Conservation (phyloP, 1,284 basidiomycete genomes). For the Trichosporon ovoides region DNA sequence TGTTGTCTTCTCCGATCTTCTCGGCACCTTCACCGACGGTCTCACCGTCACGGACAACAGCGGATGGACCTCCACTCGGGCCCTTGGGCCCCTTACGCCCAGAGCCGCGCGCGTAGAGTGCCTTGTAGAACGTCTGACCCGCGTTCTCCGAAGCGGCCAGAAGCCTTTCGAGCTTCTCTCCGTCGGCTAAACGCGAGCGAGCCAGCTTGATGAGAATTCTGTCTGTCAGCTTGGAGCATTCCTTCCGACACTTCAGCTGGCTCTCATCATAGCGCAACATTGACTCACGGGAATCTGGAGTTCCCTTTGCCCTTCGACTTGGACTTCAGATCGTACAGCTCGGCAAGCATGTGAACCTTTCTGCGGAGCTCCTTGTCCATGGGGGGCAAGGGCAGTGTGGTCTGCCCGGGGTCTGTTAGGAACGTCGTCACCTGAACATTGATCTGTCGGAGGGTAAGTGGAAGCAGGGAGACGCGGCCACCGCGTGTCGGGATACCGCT, state of each 20-base stretch:
- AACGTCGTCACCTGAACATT: conserved; percentile 68
- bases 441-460: conserved; percentile 41
- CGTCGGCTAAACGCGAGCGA: conserved; percentile 55
- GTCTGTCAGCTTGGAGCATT: conserved; percentile 27
- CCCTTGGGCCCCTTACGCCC: conserved; percentile 4
- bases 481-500: not conserved
- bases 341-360: conserved; percentile 69
- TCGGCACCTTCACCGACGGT: conserved; percentile 45
- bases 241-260: no score
- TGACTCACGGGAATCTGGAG: conserved; percentile 52
- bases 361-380: conserved; percentile 66
- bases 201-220: conserved; percentile 66
- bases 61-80: conserved; percentile 23
- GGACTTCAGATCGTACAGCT: conserved; percentile 69
- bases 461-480: conserved; percentile 9
- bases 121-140: conserved; percentile 44
- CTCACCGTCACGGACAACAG: conserved; percentile 44
- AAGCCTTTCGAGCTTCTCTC: conserved; percentile 59
- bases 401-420: conserved; percentile 55
- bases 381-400: conserved; percentile 64
- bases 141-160: conserved; percentile 38
- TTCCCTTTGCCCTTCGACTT: conserved; percentile 64
- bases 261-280: rapidly evolving
- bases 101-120: conserved; percentile 27
- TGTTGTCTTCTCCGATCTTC: conserved; percentile 45